Base-by-base conservation (phyloP, 1,284 basidiomycete species). In the Amylostereum chailletii region DNA sequence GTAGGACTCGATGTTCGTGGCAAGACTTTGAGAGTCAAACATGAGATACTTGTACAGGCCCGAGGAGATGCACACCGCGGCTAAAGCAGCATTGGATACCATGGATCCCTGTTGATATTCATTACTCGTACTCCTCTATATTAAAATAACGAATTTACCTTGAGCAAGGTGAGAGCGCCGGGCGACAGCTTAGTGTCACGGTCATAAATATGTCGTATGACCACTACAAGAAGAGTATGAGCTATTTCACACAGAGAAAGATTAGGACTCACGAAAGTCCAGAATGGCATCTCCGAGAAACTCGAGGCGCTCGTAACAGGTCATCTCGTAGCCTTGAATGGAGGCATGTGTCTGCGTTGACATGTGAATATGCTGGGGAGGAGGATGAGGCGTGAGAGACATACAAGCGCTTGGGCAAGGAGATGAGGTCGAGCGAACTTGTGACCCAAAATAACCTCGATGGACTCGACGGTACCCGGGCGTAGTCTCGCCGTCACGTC, bases 281-380 rank as follows among this genome's bases (percentile, higher is more conserved):
- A 91, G 72, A 42, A 91, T 77, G 2, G 85, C 83, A 64, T 92
- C 89, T 7, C 89, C 89, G 42, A 90, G 70, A 60, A 90, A 92
- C 62, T 91, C 88, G 29, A 90, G 70, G 45, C 86, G 71, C 58
- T 90, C 83, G 56, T 85, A 86, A 34, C 74, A 76, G 10, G 71
- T 76, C 45, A 72, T 67, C 49, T 79, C 75, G 45, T 69, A 69
- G 3, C 72, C 74, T 56, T 76, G 73, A 42, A 76, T 68, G 0
- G 82, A 83, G 3, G 74, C 66, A 62, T 89, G 84, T 0, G 82
- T 84, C 84, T 87, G 51, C n/a, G 41, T 41, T 45, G 45, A 51
- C 19, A 42, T 50, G 34, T 19, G 42, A 37, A 37, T 33, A 49
- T 27, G 26, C 42, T 39, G 39, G 34, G n/a, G 31, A 30, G 3